These are phyloP conservation scores for Trichoderma parareesei DNA, from an alignment of 495 filamentous ascomycete species.

Conservation along the genomic window DNA sequence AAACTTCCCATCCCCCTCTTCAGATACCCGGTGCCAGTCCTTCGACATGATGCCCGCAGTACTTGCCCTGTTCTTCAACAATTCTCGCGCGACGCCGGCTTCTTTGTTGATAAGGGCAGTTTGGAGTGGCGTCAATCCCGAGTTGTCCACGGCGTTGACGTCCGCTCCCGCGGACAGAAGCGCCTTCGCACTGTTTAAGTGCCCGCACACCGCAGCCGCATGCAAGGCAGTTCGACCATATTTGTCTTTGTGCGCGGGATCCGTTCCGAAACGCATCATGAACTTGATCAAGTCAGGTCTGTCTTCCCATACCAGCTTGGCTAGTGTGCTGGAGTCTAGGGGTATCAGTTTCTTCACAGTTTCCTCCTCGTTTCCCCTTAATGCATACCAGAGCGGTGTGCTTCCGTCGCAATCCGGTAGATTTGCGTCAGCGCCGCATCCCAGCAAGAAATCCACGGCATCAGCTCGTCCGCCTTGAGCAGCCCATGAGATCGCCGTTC, in stretches of 20 bases:
- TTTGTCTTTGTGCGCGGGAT: neutral
- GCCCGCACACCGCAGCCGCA: neutral
- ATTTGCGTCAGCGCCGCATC: neutral
- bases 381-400: neutral
- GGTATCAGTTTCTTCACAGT: neutral
- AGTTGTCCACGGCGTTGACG: neutral
- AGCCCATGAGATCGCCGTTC: conserved; percentile 1
- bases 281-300: neutral
- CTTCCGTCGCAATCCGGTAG: neutral
- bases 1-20: neutral
- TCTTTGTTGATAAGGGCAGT: neutral
- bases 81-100: neutral
- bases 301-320: neutral
- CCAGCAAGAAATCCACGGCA: neutral
- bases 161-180: neutral
- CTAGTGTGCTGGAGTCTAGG: neutral
- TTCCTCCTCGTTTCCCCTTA: neutral
- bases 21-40: neutral
- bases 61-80: neutral
- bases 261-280: neutral
- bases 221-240: neutral
- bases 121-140: neutral
- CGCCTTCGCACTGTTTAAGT: neutral
- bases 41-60: neutral
- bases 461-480: neutral